Conservation (phyloP, 2,329 filamentous ascomycete genomes). For the Fonsecaea pedrosoi region DNA sequence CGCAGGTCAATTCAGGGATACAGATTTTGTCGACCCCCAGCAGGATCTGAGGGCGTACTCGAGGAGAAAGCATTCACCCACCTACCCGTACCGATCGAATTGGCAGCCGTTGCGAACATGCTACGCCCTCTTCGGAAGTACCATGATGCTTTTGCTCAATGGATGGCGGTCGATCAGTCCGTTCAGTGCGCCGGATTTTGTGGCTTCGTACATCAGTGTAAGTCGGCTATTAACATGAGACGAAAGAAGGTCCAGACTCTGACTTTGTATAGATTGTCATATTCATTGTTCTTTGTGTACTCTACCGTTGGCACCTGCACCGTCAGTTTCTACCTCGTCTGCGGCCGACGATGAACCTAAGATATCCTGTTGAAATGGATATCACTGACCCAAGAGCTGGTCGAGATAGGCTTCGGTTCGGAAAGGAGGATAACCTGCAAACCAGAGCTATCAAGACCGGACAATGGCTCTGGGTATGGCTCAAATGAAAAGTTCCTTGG, state of each 20-base stretch:
- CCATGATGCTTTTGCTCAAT: constrained; percentile 13
- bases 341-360: constrained; percentile 8
- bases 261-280: constrained; percentile 9
- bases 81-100: constrained; percentile 15
- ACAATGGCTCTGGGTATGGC: constrained; percentile 18
- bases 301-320: constrained; percentile 21
- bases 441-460: constrained; percentile 4
- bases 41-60: constrained; percentile 16
- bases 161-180: constrained; percentile 15
- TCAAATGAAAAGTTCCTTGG: not conserved
- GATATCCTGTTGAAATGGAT: constrained; percentile 17
- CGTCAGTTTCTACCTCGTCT: constrained; percentile 8
- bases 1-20: not conserved
- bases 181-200: constrained; percentile 13
- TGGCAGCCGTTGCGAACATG: constrained; percentile 16
- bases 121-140: constrained; percentile 14
- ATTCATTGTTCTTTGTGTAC: constrained; percentile 10
- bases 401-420: constrained; percentile 11
- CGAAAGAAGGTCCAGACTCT: not conserved
- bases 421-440: not conserved
- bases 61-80: not conserved
- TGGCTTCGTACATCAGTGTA: constrained; percentile 17
- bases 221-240: not conserved
- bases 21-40: not conserved
- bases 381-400: not conserved